These are phyloP conservation scores for Hanseniaspora taiwanica DNA, from an alignment of 805 yeast genomes.

Conservation along the genomic window DNA sequence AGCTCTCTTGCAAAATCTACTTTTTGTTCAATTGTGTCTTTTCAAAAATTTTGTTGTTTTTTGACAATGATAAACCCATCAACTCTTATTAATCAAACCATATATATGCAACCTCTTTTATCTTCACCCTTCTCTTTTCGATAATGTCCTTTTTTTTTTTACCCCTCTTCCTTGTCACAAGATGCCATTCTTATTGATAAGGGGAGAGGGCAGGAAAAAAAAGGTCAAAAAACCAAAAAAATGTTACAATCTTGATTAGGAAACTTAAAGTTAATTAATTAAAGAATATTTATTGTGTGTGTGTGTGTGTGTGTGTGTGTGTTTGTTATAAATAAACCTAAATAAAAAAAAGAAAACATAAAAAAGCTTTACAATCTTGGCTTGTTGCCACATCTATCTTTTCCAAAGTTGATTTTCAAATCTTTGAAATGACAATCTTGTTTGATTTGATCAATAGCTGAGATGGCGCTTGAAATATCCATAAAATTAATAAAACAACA, in stretches of 20 bases:
- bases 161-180: neutral
- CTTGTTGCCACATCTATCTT: slow-evolving; percentile 89
- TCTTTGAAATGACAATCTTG: slow-evolving; percentile 54
- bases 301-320: neutral
- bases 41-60: neutral
- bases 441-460: slow-evolving; percentile 84
- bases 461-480: slow-evolving; percentile 79
- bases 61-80: neutral
- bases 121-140: neutral
- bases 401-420: slow-evolving; percentile 81
- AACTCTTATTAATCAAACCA: neutral
- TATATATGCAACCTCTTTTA: neutral
- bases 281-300: neutral
- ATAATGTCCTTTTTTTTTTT: neutral
- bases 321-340: neutral
- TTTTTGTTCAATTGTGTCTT: neutral
- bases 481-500: slow-evolving; percentile 91
- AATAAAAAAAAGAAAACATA: neutral
- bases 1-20: neutral
- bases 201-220: too few species aligned
- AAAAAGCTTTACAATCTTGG: slow-evolving; percentile 38
- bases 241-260: neutral
- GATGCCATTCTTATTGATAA: too few species aligned
- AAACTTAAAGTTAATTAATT: neutral
- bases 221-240: too few species aligned